These are phyloP conservation scores for Rhododendron simsii DNA, from an alignment of 148 eudicot species.

Conservation along the genomic window DNA sequence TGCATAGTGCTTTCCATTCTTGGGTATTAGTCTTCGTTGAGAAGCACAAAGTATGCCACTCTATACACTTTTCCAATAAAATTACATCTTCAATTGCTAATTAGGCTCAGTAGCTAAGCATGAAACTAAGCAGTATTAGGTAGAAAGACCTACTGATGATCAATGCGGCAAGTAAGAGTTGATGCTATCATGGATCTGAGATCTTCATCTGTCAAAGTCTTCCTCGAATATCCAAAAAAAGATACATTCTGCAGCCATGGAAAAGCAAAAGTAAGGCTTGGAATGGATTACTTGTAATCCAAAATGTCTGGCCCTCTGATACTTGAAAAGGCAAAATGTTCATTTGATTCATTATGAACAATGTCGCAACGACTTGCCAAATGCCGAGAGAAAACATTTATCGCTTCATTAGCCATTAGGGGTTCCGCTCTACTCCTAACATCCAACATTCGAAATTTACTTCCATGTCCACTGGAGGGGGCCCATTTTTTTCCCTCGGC, in stretches of 20 bases:
- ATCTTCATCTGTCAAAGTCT: slow-evolving; percentile 29
- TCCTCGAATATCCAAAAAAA: slow-evolving; percentile 30
- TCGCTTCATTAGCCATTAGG: neutral
- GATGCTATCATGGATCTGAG: slow-evolving; percentile 31
- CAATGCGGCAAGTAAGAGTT: slow-evolving; percentile 39
- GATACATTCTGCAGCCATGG: slow-evolving; percentile 29
- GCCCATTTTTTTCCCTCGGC: neutral
- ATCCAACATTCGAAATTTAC: neutral
- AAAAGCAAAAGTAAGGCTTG: slow-evolving; percentile 8
- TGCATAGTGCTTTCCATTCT: slow-evolving; percentile 9
- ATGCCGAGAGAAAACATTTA: neutral
- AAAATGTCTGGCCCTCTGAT: neutral
- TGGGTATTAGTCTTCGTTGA: neutral
- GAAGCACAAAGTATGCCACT: neutral
- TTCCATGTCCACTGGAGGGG: neutral
- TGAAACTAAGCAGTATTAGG: neutral
- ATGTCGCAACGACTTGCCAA: neutral
- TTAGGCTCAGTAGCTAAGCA: neutral
- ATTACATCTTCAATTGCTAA: slow-evolving; percentile 1
- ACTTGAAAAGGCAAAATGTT: neutral
- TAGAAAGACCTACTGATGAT: slow-evolving; percentile 25
- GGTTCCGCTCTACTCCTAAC: neutral
- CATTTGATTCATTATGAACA: slow-evolving; percentile 1
- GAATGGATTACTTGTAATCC: neutral
- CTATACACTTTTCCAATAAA: neutral